phyloP scores from a whole-genome alignment of 1,284 basidiomycete genomes.

The Sphagnurus paluster region DNA sequence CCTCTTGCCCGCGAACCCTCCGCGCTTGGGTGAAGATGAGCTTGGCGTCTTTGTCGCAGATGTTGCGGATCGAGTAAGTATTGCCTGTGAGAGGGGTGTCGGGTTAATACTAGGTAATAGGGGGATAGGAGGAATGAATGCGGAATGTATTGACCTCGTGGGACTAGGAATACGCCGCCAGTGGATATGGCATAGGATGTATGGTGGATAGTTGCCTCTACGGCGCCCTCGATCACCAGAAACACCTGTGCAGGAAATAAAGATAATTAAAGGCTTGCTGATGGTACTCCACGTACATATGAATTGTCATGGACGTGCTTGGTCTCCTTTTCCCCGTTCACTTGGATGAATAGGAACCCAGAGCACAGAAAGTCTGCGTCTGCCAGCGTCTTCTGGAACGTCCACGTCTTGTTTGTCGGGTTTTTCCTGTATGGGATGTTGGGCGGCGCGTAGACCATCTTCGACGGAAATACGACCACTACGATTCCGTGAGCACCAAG shows the following conservation, averaged over 20 bases:
- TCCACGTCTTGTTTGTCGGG: slow-evolving; percentile 64
- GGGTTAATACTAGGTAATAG: neutral
- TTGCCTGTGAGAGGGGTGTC: slow-evolving; percentile 60
- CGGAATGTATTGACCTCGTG: slow-evolving; percentile 84
- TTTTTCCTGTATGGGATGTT: slow-evolving; percentile 13
- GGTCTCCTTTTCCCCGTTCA: slow-evolving; percentile 76
- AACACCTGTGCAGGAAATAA: slow-evolving; percentile 66
- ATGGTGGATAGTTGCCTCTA: slow-evolving; percentile 82
- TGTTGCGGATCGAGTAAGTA: slow-evolving; percentile 87
- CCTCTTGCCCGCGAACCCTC: slow-evolving; percentile 35
- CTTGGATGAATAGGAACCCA: slow-evolving; percentile 83
- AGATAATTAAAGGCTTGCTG: slow-evolving; percentile 3
- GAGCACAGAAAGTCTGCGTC: slow-evolving; percentile 91
- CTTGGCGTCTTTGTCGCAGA: slow-evolving; percentile 75
- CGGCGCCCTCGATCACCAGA: slow-evolving; percentile 85
- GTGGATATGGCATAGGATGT: slow-evolving; percentile 77
- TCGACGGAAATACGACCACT: slow-evolving; percentile 18
- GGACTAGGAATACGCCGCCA: slow-evolving; percentile 89
- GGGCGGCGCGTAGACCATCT: slow-evolving; percentile 13
- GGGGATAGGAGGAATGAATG: slow-evolving; percentile 5
- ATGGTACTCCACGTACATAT: slow-evolving; percentile 65
- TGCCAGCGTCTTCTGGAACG: slow-evolving; percentile 94
- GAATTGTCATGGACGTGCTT: slow-evolving; percentile 94
- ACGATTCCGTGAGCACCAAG: neutral
- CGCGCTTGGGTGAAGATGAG: slow-evolving; percentile 95